Evolutionary conservation across 2,329 filamentous ascomycete genomes (phyloP).

Genomic region (Xylariaceae sp.): DNA sequence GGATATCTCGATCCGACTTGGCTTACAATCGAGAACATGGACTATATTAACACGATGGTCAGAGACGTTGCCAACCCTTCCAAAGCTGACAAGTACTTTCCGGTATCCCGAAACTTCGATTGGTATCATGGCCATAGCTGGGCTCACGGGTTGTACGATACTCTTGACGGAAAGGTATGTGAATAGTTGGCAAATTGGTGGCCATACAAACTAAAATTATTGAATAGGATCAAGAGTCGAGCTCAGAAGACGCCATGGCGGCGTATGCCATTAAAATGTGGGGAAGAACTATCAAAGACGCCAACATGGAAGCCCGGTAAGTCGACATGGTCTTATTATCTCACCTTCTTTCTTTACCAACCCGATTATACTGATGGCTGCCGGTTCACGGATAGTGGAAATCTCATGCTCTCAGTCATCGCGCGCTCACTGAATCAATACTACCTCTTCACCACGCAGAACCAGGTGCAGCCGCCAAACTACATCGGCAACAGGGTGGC

Average conservation of each 20-base stretch:
- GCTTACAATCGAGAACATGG: conserved; percentile 63
- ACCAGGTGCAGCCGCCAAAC: conserved; percentile 64
- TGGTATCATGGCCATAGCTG: conserved; percentile 95
- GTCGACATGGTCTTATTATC: conserved; percentile 10
- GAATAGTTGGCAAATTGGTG: not conserved
- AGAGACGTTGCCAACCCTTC: conserved; percentile 79
- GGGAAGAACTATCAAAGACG: conserved; percentile 73
- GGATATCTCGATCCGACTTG: conserved; percentile 72
- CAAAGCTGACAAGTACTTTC: conserved; percentile 67
- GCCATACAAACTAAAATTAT: not conserved
- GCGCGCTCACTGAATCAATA: conserved; percentile 70
- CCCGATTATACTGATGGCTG: not conserved
- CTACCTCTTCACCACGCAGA: conserved; percentile 72
- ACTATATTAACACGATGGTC: conserved; percentile 77
- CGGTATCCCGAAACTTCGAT: conserved; percentile 79
- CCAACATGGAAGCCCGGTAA: conserved; percentile 70
- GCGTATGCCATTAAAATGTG: conserved; percentile 91
- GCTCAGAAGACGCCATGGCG: conserved; percentile 85
- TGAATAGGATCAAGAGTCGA: conserved; percentile 68
- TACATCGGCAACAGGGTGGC: conserved; percentile 76
- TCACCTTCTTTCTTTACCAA: not conserved
- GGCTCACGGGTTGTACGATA: conserved; percentile 74
- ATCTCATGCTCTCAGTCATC: conserved; percentile 78
- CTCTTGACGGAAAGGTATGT: conserved; percentile 64
- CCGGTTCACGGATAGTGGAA: conserved; percentile 49